Percentiles rank a stretch among this genome's conserved stretches.
Conservation (phyloP, 768 basidiomycete genomes). For the Pleurotus citrinopileatus region DNA sequence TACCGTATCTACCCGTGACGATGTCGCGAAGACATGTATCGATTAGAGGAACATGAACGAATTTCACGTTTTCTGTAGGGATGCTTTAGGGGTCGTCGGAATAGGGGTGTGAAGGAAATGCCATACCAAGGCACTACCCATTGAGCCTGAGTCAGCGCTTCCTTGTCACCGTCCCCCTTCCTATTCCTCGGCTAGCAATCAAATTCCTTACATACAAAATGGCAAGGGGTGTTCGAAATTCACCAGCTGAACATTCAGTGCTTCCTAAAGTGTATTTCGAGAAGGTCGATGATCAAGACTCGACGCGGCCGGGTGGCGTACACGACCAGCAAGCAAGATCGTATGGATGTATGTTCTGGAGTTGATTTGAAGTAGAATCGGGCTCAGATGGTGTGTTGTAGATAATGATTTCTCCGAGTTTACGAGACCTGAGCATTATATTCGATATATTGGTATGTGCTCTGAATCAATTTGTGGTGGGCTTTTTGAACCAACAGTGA, state of each 20-base stretch:
- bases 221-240: conserved; percentile 35
- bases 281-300: conserved; percentile 61
- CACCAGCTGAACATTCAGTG: conserved; percentile 25
- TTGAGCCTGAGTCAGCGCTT: too few relatives aligned
- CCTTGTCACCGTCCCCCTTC: too few relatives aligned
- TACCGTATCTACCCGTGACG: too few relatives aligned
- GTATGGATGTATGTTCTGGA: conserved; percentile 66
- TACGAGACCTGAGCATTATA: conserved; percentile 78
- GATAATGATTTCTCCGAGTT: conserved; percentile 70
- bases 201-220: too few relatives aligned
- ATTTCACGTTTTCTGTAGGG: too few relatives aligned
- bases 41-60: too few relatives aligned
- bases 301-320: conserved; percentile 59
- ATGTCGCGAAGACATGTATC: too few relatives aligned
- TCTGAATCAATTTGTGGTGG: conserved; percentile 10
- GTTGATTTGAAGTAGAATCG: background rate
- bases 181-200: too few relatives aligned
- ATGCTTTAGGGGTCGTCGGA: too few relatives aligned
- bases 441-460: conserved; percentile 80
- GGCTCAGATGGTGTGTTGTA: conserved; percentile 18
- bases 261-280: conserved; percentile 70
- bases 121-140: too few relatives aligned
- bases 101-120: background rate
- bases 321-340: conserved; percentile 59
- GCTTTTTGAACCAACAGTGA: conserved; percentile 1